These are phyloP conservation scores for Mycena galopus DNA, from an alignment of 768 basidiomycete genomes.

Conservation along the genomic window DNA sequence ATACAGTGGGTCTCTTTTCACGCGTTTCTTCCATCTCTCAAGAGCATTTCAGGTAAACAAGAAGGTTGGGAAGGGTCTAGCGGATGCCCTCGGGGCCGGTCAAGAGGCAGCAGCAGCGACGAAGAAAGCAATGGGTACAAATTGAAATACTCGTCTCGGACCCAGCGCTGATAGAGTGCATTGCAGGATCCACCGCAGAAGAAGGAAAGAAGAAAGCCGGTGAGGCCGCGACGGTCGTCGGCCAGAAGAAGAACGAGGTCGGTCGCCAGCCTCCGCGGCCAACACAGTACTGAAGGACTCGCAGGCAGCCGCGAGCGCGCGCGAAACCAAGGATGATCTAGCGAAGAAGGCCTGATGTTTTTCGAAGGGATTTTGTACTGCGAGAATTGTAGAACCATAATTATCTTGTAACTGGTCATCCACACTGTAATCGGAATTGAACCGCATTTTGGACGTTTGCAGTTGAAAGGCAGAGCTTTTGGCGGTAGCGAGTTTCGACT, in stretches of 20 bases:
- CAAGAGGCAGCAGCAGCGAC: constrained; percentile 56
- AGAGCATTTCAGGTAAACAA: constrained; percentile 54
- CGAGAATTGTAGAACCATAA: constrained; percentile 1
- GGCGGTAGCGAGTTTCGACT: background rate
- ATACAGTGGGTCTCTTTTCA: constrained; percentile 48
- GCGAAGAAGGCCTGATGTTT: constrained; percentile 37
- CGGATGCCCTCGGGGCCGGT: constrained; percentile 61
- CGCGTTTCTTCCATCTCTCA: background rate
- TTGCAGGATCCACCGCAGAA: constrained; percentile 50
- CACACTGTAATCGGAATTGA: too few relatives aligned
- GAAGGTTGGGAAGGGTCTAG: constrained; percentile 59
- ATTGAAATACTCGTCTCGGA: background rate
- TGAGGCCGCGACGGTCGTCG: constrained; percentile 40
- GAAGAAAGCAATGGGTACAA: constrained; percentile 57
- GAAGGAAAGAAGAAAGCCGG: constrained; percentile 53
- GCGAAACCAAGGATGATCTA: constrained; percentile 52
- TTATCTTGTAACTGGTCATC: background rate
- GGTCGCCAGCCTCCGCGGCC: constrained; percentile 10
- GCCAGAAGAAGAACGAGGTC: constrained; percentile 41
- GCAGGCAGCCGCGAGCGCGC: constrained; percentile 51
- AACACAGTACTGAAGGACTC: constrained; percentile 1
- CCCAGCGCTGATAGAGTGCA: background rate
- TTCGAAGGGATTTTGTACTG: background rate
- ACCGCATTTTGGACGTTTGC: background rate
- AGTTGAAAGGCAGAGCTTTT: background rate